Percentiles rank a stretch among this genome's conserved stretches.
These are phyloP conservation scores for Eimeria acervulina DNA, from an alignment of 169 alveolate genomes.

Conservation along the genomic window DNA sequence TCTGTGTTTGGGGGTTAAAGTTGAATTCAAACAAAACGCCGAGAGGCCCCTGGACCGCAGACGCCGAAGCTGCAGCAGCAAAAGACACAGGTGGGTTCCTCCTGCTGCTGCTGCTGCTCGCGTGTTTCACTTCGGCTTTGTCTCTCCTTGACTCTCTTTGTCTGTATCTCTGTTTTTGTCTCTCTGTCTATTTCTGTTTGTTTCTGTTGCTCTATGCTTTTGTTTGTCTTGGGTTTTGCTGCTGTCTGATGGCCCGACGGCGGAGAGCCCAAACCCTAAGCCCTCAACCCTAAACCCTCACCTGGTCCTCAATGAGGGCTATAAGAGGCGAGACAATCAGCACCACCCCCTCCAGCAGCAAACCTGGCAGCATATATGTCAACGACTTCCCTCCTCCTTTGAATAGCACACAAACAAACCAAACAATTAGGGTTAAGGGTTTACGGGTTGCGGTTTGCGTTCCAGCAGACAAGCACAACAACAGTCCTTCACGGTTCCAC, in stretches of 20 bases:
- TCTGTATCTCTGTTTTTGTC: too few species aligned
- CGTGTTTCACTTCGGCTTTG: neutral
- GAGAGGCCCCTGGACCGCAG: slow-evolving; percentile 36
- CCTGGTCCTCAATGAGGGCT: slow-evolving; percentile 96
- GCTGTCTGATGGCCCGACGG: too few species aligned
- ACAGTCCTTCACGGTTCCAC: neutral
- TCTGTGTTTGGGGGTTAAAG: slow-evolving; percentile 21
- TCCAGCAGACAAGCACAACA: neutral
- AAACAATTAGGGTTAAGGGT: slow-evolving; percentile 4
- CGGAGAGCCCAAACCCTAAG: too few species aligned
- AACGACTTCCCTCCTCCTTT: slow-evolving; percentile 96
- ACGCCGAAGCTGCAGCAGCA: slow-evolving; percentile 67
- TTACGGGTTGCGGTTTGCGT: neutral
- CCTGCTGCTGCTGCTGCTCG: neutral
- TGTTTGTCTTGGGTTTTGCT: too few species aligned
- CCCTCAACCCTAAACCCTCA: slow-evolving; percentile 76
- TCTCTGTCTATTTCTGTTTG: too few species aligned
- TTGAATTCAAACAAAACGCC: slow-evolving; percentile 41
- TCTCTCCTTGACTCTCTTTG: neutral
- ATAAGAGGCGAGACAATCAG: slow-evolving; percentile 96
- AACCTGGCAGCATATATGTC: slow-evolving; percentile 95
- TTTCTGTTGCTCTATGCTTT: too few species aligned
- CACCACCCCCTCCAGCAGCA: slow-evolving; percentile 91
- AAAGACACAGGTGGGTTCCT: neutral
- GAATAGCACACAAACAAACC: neutral